A percentile compares a stretch with the other conserved stretches of the same genome.
These are phyloP conservation scores for Alternaria viburni DNA, from an alignment of 2,329 filamentous ascomycete species.

Conservation along the genomic window DNA sequence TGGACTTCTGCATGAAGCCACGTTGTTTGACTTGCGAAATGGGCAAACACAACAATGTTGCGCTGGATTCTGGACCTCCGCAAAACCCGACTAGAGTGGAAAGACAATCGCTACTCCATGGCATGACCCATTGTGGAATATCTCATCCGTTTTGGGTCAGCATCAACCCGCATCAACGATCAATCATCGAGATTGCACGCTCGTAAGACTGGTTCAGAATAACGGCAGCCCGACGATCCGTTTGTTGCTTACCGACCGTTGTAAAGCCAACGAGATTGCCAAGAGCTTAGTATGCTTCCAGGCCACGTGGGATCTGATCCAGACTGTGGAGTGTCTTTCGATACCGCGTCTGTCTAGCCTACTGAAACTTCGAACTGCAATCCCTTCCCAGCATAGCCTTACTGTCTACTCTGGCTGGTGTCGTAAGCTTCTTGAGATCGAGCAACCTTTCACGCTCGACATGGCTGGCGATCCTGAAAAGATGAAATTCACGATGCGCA, in stretches of 20 bases:
- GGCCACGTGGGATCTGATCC: not conserved
- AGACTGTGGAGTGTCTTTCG: not conserved
- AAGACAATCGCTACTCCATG: not conserved
- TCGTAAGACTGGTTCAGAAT: not conserved
- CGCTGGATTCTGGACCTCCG: not conserved
- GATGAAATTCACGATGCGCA: not conserved
- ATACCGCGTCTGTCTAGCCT: not conserved
- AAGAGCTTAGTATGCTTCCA: not conserved
- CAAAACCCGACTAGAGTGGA: not conserved
- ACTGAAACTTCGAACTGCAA: not conserved
- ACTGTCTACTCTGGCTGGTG: not conserved
- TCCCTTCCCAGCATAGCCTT: not conserved
- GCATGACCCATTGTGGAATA: not conserved
- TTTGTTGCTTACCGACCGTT: not conserved
- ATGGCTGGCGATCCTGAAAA: not conserved
- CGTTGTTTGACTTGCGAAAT: not conserved
- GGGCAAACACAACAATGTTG: not conserved
- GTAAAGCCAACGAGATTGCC: not conserved
- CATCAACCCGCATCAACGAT: not conserved
- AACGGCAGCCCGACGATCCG: not conserved
- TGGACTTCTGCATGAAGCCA: not conserved
- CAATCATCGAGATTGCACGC: not conserved
- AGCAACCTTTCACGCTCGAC: not conserved
- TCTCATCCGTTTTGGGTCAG: not conserved
- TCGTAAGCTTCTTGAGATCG: not conserved